Evolutionary conservation across 148 eudicot genomes (phyloP).

Genomic region (Heliosperma pusillum): DNA sequence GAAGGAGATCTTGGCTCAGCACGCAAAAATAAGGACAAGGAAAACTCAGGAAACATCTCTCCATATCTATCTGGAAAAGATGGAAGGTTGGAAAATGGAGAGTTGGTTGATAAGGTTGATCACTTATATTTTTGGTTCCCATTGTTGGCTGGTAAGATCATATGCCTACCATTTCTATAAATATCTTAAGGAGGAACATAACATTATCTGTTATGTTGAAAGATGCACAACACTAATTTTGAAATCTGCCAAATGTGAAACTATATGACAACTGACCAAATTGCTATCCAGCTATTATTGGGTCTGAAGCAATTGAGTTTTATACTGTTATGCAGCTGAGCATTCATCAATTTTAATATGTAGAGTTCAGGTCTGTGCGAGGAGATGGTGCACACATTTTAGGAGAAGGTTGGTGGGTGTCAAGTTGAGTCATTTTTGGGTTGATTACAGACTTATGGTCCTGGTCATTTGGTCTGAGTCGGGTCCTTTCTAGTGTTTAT

Average conservation of each 20-base stretch:
- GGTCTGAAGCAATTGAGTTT: too few relatives aligned
- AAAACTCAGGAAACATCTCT: conserved; percentile 51
- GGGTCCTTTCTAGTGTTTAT: too few relatives aligned
- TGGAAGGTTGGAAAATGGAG: conserved; percentile 58
- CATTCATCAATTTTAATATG: too few relatives aligned
- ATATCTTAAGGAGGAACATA: too few relatives aligned
- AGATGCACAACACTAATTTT: neutral
- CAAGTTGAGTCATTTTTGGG: too few relatives aligned
- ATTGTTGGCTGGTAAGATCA: conserved; percentile 80
- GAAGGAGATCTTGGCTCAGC: conserved; percentile 82
- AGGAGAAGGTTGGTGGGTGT: neutral
- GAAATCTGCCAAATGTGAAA: neutral
- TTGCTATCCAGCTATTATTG: too few relatives aligned
- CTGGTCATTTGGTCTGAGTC: too few relatives aligned
- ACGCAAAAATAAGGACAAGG: conserved; percentile 46
- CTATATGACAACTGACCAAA: neutral
- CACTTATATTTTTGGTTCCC: conserved; percentile 98
- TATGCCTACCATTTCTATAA: neutral
- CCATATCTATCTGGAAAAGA: conserved; percentile 51
- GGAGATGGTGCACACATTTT: neutral
- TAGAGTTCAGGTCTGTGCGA: neutral
- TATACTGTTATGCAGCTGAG: too few relatives aligned
- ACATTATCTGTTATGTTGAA: too few relatives aligned
- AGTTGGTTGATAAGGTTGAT: conserved; percentile 64
- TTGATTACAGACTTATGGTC: too few relatives aligned